Percentiles rank a stretch among this genome's conserved stretches.
phyloP scores from a whole-genome alignment of 2,329 filamentous ascomycete genomes.

The Cercospora zeina region DNA sequence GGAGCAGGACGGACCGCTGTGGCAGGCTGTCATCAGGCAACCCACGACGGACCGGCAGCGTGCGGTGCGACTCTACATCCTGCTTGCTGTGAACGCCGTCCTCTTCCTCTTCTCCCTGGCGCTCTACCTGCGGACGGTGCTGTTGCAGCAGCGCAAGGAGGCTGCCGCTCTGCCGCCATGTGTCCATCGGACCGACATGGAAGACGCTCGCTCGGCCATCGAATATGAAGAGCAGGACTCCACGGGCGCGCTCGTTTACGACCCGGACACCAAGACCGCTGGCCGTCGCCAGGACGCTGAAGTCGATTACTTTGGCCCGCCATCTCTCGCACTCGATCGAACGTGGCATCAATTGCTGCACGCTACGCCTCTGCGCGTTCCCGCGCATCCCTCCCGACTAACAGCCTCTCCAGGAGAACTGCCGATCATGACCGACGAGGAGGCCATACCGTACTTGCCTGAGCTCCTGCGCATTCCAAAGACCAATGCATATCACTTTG shows the following conservation, averaged over 20 bases:
- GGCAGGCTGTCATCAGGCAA: conserved; percentile 10
- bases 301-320: conserved; percentile 27
- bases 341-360: conserved; percentile 26
- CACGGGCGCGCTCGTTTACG: conserved; percentile 23
- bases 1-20: not conserved
- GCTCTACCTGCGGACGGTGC: not conserved
- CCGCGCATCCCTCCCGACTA: not conserved
- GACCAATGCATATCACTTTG: conserved; percentile 21
- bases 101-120: conserved; percentile 8
- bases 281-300: conserved; percentile 18
- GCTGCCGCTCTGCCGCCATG: conserved; percentile 9
- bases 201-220: conserved; percentile 20
- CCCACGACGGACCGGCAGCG: conserved; percentile 8
- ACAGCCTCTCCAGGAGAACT: conserved; percentile 15
- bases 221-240: conserved; percentile 23
- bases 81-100: conserved; percentile 12
- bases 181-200: conserved; percentile 21
- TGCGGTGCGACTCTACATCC: conserved; percentile 4
- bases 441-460: conserved; percentile 16
- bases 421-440: conserved; percentile 22
- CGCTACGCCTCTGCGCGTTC: not conserved
- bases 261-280: conserved; percentile 14
- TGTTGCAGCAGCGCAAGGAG: not conserved
- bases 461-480: conserved; percentile 21
- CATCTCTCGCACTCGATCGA: conserved; percentile 22